phyloP scores from a whole-genome alignment of 768 basidiomycete genomes.

The Collybiopsis confluens region DNA sequence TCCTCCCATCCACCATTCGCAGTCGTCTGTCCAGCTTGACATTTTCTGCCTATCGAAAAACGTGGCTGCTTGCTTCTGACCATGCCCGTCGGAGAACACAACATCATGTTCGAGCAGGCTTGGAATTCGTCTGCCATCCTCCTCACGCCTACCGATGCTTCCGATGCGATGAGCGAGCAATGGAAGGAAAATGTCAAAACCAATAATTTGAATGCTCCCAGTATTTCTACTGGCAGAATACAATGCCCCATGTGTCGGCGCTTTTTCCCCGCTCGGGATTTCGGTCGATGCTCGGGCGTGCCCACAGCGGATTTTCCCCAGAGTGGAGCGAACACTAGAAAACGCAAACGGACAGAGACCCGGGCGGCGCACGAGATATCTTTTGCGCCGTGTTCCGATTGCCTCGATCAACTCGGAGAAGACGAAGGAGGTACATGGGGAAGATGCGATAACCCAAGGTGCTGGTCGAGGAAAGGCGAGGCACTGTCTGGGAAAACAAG shows the following conservation, averaged over 20 bases:
- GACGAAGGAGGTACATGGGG: conserved; percentile 7
- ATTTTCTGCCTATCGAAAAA: not conserved
- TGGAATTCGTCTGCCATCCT: not conserved
- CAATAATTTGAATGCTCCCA: not conserved
- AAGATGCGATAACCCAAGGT: conserved; percentile 7
- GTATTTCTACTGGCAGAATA: not conserved
- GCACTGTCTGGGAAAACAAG: not conserved
- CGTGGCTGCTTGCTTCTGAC: not conserved
- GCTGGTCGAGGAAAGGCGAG: conserved; percentile 3
- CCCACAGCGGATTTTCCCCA: conserved; percentile 6
- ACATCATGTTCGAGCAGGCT: conserved; percentile 4
- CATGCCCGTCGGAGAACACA: conserved; percentile 4
- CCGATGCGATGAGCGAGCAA: not conserved
- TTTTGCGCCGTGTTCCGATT: conserved; percentile 4
- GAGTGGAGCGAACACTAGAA: not conserved
- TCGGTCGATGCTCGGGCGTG: conserved; percentile 2
- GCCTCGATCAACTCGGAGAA: conserved; percentile 5
- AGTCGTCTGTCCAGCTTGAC: not conserved
- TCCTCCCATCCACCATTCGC: not conserved
- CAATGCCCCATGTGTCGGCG: conserved; percentile 4
- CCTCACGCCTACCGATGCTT: not conserved
- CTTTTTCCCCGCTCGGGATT: not conserved
- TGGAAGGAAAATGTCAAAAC: not conserved
- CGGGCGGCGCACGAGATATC: not conserved
- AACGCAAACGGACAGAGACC: conserved; percentile 6